Evolutionary conservation across 2,329 filamentous ascomycete genomes (phyloP), one percentile per base, ranked within the genome.

Genomic region (Sporothrix phasma): DNA sequence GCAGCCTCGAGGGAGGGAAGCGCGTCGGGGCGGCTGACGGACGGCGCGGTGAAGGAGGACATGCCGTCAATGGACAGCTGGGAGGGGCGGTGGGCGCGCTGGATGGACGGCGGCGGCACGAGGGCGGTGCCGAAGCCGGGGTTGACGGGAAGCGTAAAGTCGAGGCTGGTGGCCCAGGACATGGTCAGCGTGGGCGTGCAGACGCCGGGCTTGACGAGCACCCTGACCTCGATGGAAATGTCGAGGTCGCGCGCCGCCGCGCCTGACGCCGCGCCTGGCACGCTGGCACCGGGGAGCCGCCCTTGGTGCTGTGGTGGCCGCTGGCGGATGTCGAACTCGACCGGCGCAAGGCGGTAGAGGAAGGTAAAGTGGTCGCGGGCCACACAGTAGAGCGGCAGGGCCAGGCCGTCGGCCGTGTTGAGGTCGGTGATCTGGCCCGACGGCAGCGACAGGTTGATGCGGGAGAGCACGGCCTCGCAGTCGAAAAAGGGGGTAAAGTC

Each of bases 281-380:
- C 47, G 5, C 49, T 45, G 24, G 37, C 47, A 6, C 62, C 62
- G 1, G 56, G 47, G 6, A 45, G 26, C 19, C 37, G 56, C 6
- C 24, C 54, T 7, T 39, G 51, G 34, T 59, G 60, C 11, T 53
- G 60, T 6, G 56, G 39, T 22, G 41, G 61, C 77, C 84, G 71
- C 72, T 74, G 53, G 31, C 64, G 49, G 41, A 73, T 71, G 63
- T 82, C 79, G n/a, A 74, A 75, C 58, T 79, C 77, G 43, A 76
- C 75, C 1, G 84, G 84, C 11, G 76, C 75, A 65, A 90, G 81
- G 62, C 83, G 84, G 76, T 91, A 93, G 62, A 92, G 77, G 69
- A 91, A 85, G 1, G 88, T 89, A 66, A 90, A 77, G 72, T 92
- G 88, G 71, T 93, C 89, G 69, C 88, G 86, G 17, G 88, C 84